These are phyloP conservation scores for Cystobasidiaceae sp. DNA, from an alignment of 1,284 basidiomycete species.

Conservation along the genomic window DNA sequence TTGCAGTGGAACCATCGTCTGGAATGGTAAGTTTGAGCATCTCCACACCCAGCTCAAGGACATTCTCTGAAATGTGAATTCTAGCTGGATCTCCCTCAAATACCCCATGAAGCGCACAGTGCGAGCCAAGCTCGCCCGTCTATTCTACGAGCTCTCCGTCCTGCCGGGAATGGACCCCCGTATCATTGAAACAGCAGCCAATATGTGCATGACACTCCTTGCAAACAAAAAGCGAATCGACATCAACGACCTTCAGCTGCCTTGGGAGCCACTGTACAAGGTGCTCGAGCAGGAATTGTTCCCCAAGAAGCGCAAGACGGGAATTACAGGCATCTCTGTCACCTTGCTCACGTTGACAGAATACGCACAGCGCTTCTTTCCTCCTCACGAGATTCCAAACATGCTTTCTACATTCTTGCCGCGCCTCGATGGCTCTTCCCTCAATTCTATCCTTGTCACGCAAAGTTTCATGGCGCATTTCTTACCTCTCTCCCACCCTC, in stretches of 20 bases:
- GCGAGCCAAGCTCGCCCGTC: slow-evolving; percentile 66
- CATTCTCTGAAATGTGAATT: no score
- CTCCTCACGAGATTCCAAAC: slow-evolving; percentile 77
- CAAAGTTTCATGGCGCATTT: slow-evolving; percentile 79
- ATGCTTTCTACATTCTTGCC: slow-evolving; percentile 79
- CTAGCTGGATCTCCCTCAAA: slow-evolving; percentile 72
- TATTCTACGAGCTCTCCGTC: slow-evolving; percentile 75
- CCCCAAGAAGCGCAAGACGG: slow-evolving; percentile 69
- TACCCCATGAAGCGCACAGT: slow-evolving; percentile 78
- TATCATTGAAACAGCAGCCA: no score
- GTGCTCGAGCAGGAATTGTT: slow-evolving; percentile 76
- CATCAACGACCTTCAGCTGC: slow-evolving; percentile 75
- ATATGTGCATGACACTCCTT: slow-evolving; percentile 65
- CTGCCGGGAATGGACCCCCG: slow-evolving; percentile 69
- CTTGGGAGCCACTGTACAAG: slow-evolving; percentile 80
- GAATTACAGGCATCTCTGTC: slow-evolving; percentile 67
- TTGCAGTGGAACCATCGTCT: slow-evolving; percentile 53
- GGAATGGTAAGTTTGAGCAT: slow-evolving; percentile 44
- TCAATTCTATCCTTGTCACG: slow-evolving; percentile 64
- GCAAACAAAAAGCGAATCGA: slow-evolving; percentile 66
- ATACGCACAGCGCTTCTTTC: slow-evolving; percentile 77
- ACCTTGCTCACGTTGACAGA: slow-evolving; percentile 82
- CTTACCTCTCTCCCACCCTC: slow-evolving; percentile 62
- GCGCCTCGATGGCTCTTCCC: slow-evolving; percentile 49
- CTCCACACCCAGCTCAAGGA: no score